Base-by-base conservation (phyloP, 2,329 filamentous ascomycete genomes). In the Paradendryphiella salina region DNA sequence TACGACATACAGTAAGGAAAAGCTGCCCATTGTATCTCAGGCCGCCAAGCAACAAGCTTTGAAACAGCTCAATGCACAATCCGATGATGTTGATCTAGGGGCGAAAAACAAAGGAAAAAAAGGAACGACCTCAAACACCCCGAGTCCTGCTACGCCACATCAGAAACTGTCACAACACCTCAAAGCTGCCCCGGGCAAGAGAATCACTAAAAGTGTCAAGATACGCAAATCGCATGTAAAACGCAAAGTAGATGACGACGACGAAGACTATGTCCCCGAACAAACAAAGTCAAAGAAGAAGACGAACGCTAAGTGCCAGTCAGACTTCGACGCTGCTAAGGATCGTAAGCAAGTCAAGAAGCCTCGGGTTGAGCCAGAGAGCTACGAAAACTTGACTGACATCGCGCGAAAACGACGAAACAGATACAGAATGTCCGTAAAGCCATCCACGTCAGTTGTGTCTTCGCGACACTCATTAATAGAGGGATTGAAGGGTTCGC, bases 11-110 rank as follows among this genome's bases (percentile, higher is more conserved):
- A 17, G 37, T 35, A 60, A 55, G 8, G 60, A 60, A 23, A 64
- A 62, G 23, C 29, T 63, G 32, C 54, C 54, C 11, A 57, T 36
- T 15, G 41, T 64, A 5, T 60, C 61, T 9, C 48, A 53, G 17
- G 48, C 42, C 3, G 44, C 45, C 17, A 66, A 62, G 23, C 36
- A 47, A 7, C 56, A 49, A 10, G 48, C 46, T n/a, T 50, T 50
- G 6, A 46, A 46, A 28, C 42, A 48, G 23, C 29, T 46, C 10
- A 39, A 37, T 7, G 8, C 50, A 33, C 53, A 47, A 20, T n/a
- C 39, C 8, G 46, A 52, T 6, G 35, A 37, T 2, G 36, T 52
- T n/a, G 51, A 55, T 17, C 10, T 46, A n/a, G 50, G 34, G 23
- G n/a, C 38, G 36, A 14, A 42, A 26, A 15, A 21, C n/a, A 31